Evolutionary conservation across 176 grass and related monocot genomes (phyloP).

Genomic region (Areca catechu): DNA sequence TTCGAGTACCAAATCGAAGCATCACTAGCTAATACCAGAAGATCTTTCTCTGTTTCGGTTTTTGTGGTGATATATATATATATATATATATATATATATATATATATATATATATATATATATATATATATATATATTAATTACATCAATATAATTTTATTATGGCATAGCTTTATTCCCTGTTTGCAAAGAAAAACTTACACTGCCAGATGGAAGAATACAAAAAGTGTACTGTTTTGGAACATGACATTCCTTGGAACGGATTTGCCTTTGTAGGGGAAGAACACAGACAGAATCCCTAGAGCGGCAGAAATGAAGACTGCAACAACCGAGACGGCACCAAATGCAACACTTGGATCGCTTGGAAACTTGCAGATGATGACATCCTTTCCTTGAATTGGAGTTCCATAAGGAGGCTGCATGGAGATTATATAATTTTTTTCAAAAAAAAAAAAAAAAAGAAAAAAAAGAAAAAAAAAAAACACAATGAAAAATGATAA

Average conservation of each 20-base stretch:
- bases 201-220: conserved; percentile 44
- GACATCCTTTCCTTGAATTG: conserved; percentile 24
- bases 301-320: conserved; percentile 11
- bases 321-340: conserved; percentile 21
- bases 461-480: too few relatives aligned
- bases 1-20: too few relatives aligned
- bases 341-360: conserved; percentile 29
- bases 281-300: conserved; percentile 36
- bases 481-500: too few relatives aligned
- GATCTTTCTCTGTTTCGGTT: too few relatives aligned
- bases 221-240: conserved; percentile 23
- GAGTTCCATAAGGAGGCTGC: conserved; percentile 41
- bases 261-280: conserved; percentile 29
- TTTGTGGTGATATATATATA: too few relatives aligned
- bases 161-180: too few relatives aligned
- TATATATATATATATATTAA: too few relatives aligned
- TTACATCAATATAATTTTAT: too few relatives aligned
- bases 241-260: conserved; percentile 30
- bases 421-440: neutral
- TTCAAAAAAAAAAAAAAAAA: too few relatives aligned
- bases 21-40: too few relatives aligned
- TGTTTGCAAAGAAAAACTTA: conserved; percentile 15
- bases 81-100: too few relatives aligned
- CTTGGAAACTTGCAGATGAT: conserved; percentile 44
- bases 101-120: too few relatives aligned